Conservation (phyloP, 306 rosid species). For the Trifolium dubium region DNA sequence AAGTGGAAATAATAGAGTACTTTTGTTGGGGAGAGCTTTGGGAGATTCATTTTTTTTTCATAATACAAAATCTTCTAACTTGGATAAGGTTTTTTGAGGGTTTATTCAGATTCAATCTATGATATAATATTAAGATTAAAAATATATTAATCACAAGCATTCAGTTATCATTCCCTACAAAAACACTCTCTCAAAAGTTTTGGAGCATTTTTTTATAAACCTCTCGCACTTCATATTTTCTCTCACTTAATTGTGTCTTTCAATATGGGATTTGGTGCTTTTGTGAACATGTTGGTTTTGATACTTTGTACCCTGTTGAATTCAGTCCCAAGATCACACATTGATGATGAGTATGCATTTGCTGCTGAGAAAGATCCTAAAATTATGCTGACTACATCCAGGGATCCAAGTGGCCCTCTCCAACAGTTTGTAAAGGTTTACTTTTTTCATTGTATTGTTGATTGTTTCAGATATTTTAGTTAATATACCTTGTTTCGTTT, state of each 20-base stretch:
- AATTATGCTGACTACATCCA: conserved; percentile 83
- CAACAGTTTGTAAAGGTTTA: conserved; percentile 89
- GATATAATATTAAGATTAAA: no score
- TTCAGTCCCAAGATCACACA: conserved; percentile 76
- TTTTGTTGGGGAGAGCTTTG: no score
- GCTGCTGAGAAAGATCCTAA: conserved; percentile 82
- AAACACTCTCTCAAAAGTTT: no score
- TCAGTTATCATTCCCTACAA: no score
- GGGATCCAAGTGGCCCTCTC: conserved; percentile 92
- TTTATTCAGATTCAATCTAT: no score
- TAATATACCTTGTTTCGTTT: neutral
- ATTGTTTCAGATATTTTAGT: neutral
- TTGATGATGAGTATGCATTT: conserved; percentile 89
- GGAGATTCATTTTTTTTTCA: no score
- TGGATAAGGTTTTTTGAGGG: no score
- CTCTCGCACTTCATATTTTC: neutral
- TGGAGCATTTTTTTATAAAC: neutral
- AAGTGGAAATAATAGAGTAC: no score
- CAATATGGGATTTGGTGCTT: conserved; percentile 24
- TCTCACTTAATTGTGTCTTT: conserved; percentile 18
- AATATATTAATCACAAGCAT: no score
- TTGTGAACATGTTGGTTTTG: conserved; percentile 8
- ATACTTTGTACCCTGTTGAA: conserved; percentile 13
- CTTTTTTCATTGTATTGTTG: conserved; percentile 5
- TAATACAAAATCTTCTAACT: no score